Evolutionary conservation across 441 rosid genomes (phyloP), one percentile per base, ranked within the genome.

Genomic region (Metrosideros polymorpha): DNA sequence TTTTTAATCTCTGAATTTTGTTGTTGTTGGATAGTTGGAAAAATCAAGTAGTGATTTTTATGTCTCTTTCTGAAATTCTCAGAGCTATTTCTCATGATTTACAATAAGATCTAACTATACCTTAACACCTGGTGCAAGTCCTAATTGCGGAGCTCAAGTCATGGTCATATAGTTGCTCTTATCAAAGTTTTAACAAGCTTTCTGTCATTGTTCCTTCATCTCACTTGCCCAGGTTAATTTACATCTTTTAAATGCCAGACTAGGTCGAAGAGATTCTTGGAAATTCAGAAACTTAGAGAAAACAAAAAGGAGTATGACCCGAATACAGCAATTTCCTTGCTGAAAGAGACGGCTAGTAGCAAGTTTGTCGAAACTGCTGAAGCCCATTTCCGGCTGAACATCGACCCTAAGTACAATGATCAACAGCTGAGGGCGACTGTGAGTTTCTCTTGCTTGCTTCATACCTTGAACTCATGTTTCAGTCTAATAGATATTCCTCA

Each of bases 201-300:
- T 39, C 9, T 12, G n/a, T 71, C 17, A 39, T 39, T 39, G 47
- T 71, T 19, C 14, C 49, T 6, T 39, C 47, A 18, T 71, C 79
- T 71, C 8, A n/a, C 17, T 39, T 39, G n/a, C n/a, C 8, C n/a
- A 39, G 79, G 47, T 71, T 71, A 71, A 71, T 71, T 18, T 39
- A 9, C 79, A 39, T 61, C 83, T 87, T 82, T 50, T 76, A 85
- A 91, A 87, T 93, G 89, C 84, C 98, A 98, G 99, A 94, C 92
- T 22, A 96, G 99, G 93, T 96, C 99, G 25, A 96, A 96, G 96
- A 95, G 99, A 91, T 98, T 96, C 93, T 88, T 98, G 98, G 99
- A 98, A 91, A 93, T 98, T 90, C 98, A 98, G 92, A 95, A 95
- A 85, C 91, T 98, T 88, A 96, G 98, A 93, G 99, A 96, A 91